These are phyloP conservation scores for Alnus rubra DNA, from an alignment of 306 rosid genomes.

Conservation along the genomic window DNA sequence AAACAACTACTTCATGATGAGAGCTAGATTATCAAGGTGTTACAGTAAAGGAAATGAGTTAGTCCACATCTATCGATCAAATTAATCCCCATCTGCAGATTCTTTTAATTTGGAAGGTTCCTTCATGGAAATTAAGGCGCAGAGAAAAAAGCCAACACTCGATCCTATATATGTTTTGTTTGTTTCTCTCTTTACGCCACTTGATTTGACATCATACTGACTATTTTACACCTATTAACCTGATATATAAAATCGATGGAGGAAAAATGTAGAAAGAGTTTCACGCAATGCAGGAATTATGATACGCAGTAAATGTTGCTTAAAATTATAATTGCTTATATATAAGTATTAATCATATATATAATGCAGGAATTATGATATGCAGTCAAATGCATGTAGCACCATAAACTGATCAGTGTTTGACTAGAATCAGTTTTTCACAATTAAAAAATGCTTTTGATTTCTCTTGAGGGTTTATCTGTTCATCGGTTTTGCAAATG, in stretches of 20 bases:
- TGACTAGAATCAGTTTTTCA: background rate
- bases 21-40: background rate
- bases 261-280: too few relatives aligned
- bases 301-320: too few relatives aligned
- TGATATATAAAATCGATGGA: too few relatives aligned
- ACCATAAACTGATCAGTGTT: background rate
- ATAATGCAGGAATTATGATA: background rate
- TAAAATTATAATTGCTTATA: too few relatives aligned
- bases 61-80: background rate
- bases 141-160: background rate
- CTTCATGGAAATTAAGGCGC: background rate
- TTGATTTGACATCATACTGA: background rate
- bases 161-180: background rate
- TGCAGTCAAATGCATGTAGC: background rate
- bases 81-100: background rate
- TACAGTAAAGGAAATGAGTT: too few relatives aligned
- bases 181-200: background rate
- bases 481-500: background rate
- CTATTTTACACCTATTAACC: too few relatives aligned
- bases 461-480: background rate
- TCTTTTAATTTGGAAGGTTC: background rate
- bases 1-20: background rate
- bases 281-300: too few relatives aligned
- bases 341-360: background rate
- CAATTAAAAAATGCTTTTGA: background rate